Evolutionary conservation across 495 filamentous ascomycete genomes (phyloP).

Genomic region (Neurospora terricola): DNA sequence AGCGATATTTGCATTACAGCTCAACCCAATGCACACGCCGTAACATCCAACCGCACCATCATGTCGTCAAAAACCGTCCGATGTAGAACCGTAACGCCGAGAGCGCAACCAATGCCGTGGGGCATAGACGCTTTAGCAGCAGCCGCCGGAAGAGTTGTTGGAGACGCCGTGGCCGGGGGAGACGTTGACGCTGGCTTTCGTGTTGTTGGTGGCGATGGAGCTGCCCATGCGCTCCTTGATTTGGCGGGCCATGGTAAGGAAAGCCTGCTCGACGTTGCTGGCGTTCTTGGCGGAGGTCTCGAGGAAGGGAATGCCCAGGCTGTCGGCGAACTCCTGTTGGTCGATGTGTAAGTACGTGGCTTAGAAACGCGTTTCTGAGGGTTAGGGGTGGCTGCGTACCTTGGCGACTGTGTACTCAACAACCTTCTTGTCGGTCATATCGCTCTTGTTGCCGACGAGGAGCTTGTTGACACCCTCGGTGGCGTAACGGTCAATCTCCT

Average conservation of each 20-base stretch:
- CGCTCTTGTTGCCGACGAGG: constrained; percentile 98
- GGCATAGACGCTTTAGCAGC: constrained; percentile 59
- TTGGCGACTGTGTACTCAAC: constrained; percentile 99
- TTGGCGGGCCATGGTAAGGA: constrained; percentile 98
- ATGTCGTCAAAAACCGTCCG: constrained; percentile 16
- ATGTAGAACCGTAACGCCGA: constrained; percentile 20
- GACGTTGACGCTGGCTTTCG: constrained; percentile 96
- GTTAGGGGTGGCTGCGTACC: constrained; percentile 39
- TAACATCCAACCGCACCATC: constrained; percentile 9
- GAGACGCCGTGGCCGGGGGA: constrained; percentile 89
- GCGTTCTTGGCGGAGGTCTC: constrained; percentile 99
- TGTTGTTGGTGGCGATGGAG: constrained; percentile 85
- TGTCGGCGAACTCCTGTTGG: constrained; percentile 90
- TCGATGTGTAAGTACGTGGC: constrained; percentile 5
- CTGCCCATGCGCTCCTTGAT: constrained; percentile 99
- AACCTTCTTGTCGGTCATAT: constrained; percentile 99
- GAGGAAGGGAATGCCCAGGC: constrained; percentile 97
- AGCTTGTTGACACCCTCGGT: constrained; percentile 99
- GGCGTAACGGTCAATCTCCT: constrained; percentile 97
- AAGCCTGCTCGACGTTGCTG: constrained; percentile 98
- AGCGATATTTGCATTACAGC: neutral
- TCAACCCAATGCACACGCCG: constrained; percentile 15
- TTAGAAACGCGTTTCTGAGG: neutral
- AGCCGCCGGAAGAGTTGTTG: constrained; percentile 79
- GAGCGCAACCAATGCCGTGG: constrained; percentile 7